phyloP scores from a whole-genome alignment of 1,284 basidiomycete genomes.

The Lignosus rhinocerotis region DNA sequence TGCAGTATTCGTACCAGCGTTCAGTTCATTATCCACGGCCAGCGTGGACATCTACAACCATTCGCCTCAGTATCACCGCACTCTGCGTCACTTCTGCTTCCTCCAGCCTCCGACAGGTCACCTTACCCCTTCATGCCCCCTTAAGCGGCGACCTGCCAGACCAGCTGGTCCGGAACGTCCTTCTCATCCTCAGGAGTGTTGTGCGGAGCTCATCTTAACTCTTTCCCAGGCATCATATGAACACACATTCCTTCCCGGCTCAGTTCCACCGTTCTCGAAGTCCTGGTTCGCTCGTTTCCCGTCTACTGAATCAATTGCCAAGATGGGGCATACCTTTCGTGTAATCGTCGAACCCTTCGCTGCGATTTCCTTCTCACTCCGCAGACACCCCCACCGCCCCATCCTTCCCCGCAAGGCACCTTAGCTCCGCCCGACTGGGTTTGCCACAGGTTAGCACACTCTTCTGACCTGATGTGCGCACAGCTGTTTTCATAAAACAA shows the following conservation, averaged over 20 bases:
- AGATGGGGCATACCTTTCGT: not conserved
- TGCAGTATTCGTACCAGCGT: too few relatives aligned
- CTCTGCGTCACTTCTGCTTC: constrained; percentile 14
- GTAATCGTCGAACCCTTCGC: not conserved
- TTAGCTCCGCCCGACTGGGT: not conserved
- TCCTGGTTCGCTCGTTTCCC: not conserved
- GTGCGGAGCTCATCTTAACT: constrained; percentile 4
- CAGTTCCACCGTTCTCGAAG: constrained; percentile 14
- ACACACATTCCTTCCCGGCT: constrained; percentile 11
- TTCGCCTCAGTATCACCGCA: constrained; percentile 14
- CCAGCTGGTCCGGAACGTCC: constrained; percentile 4
- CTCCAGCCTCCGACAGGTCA: not conserved
- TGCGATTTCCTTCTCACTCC: not conserved
- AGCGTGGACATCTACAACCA: not conserved
- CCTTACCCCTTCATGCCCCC: constrained; percentile 12
- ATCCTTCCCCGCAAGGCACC: not conserved
- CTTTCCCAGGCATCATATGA: constrained; percentile 1
- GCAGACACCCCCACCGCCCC: too few relatives aligned
- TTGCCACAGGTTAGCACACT: not conserved
- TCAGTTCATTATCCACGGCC: not conserved
- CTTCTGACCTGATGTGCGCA: not conserved
- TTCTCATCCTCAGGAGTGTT: constrained; percentile 8
- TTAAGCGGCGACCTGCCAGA: not conserved
- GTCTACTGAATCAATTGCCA: not conserved
- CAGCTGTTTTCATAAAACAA: not conserved